These are phyloP conservation scores for Cenchrus americanus DNA, from an alignment of 176 grass and related monocot genomes.

Conservation along the genomic window DNA sequence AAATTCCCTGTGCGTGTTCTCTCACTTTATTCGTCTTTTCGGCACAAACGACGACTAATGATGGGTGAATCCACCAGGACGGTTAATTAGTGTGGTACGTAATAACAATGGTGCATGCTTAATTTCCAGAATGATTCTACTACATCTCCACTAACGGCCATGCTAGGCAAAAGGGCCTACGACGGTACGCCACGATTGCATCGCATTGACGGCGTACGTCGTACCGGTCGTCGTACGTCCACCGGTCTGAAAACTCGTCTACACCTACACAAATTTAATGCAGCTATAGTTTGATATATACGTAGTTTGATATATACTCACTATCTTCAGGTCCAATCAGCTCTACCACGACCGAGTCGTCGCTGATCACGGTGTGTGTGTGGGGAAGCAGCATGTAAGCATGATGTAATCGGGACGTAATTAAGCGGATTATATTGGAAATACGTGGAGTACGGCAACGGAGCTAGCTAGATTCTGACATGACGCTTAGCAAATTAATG, in stretches of 20 bases:
- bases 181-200: neutral
- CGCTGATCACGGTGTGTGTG: neutral
- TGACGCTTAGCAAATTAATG: neutral
- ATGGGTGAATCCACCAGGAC: neutral
- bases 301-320: neutral
- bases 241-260: neutral
- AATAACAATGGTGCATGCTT: neutral
- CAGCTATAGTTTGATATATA: neutral
- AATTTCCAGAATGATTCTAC: neutral
- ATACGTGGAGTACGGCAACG: neutral
- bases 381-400: neutral
- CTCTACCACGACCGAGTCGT: neutral
- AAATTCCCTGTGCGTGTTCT: neutral
- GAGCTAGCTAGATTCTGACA: neutral
- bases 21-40: neutral
- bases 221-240: neutral
- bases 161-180: neutral
- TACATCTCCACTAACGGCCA: neutral
- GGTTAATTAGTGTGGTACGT: too few relatives aligned
- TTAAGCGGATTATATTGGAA: neutral
- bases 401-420: neutral
- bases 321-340: neutral
- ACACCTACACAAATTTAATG: neutral
- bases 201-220: neutral
- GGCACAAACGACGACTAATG: neutral